Evolutionary conservation across 2,329 filamentous ascomycete species (phyloP), one percentile per base, ranked within the genome.

Genomic region (Zasmidium citrigriseum): DNA sequence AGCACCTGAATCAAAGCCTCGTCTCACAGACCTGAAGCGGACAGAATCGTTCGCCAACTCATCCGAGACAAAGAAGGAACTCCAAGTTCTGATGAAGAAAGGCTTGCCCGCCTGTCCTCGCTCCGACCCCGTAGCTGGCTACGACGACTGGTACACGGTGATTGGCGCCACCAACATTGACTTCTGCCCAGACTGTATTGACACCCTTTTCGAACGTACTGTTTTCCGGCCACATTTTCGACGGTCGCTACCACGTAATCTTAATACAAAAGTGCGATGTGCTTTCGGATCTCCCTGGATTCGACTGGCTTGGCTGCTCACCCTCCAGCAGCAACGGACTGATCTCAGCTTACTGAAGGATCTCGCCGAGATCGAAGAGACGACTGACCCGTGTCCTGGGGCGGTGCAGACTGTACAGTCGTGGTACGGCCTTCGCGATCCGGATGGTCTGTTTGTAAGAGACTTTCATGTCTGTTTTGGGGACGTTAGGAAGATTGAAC

Each of bases 281-380:
- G 88, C 92, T 63, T 91, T 97, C 73, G 90, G 90, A 20, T 82
- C 85, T 12, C 85, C 88, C 0, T 97, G 92, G 91, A 88, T 91
- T 67, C 86, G 90, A 24, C 86, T 96, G 41, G 92, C 92, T 0
- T 96, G 89, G 86, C 81, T 93, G 2, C 81, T 96, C 62, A 93
- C 87, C 1, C 77, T 89, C 53, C 91, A 92, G 73, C 85, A 90
- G 64, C 77, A 85, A 12, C 79, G 84, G 18, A 79, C 82, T 2
- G 86, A 91, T 63, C 76, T 95, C 44, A 83, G 84, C 12, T 76
- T 96, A 4, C 80, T 97, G 25, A 84, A 88, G 58, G 82, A 84
- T 38, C 80, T 96, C 29, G 86, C 88, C 4, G 82, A 83, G 10
- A 82, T 91, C 41, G 78, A 83, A 1, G 80, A 83, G 3, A 82